Conservation (phyloP, 768 basidiomycete species). For the Leccinum ochraceum region DNA sequence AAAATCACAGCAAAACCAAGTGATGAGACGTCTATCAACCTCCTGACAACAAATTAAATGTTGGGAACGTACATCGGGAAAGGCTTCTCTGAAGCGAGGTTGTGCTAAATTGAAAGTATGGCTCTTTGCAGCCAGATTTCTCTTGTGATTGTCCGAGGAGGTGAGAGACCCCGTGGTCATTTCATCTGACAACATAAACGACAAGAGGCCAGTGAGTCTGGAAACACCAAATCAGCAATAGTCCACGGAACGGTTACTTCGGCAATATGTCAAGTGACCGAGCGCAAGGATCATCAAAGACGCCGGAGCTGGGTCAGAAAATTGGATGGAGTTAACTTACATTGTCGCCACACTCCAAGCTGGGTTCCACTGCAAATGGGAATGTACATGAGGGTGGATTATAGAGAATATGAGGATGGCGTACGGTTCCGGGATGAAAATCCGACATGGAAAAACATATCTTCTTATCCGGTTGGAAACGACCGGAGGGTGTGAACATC, state of each 20-base stretch:
- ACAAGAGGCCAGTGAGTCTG: conserved; percentile 89
- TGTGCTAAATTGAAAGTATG: conserved; percentile 86
- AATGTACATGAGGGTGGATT: conserved; percentile 5
- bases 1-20: conserved; percentile 19
- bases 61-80: conserved; percentile 72
- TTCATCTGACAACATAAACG: conserved; percentile 94
- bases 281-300: conserved; percentile 7
- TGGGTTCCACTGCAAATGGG: conserved; percentile 77
- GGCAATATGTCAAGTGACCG: conserved; percentile 20
- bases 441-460: conserved; percentile 99
- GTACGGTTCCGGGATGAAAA: conserved; percentile 85
- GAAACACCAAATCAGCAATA: conserved; percentile 14
- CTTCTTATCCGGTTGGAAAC: conserved; percentile 90
- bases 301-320: conserved; percentile 2
- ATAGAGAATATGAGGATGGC: conserved; percentile 31
- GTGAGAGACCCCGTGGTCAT: conserved; percentile 95
- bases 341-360: conserved; percentile 96
- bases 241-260: background rate
- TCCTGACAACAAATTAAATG: conserved; percentile 21
- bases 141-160: conserved; percentile 78
- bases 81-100: conserved; percentile 81
- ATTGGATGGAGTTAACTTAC: conserved; percentile 44
- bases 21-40: conserved; percentile 24
- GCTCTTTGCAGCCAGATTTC: conserved; percentile 69
- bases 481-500: conserved; percentile 91